Percentiles rank a stretch among this genome's conserved stretches.
These are phyloP conservation scores for Hypericum androsaemum DNA, from an alignment of 345 rosid species.

Conservation along the genomic window DNA sequence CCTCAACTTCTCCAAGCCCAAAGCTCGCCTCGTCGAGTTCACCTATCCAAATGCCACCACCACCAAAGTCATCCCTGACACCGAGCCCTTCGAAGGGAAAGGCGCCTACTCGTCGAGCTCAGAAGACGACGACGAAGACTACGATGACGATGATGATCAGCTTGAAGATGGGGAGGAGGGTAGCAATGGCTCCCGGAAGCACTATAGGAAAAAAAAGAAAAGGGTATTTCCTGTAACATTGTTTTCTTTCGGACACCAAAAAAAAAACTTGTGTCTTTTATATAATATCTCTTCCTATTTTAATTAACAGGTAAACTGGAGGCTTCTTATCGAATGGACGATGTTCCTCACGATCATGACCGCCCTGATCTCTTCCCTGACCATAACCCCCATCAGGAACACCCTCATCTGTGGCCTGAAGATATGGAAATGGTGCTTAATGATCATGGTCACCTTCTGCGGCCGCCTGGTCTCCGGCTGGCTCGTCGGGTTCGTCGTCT, in stretches of 20 bases:
- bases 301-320: neutral
- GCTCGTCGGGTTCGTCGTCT: conserved; percentile 22
- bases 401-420: conserved; percentile 16
- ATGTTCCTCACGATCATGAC: conserved; percentile 28
- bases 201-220: conserved; percentile 14
- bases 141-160: conserved; percentile 15
- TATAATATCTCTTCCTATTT: conserved; percentile 9
- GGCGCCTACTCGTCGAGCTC: conserved; percentile 3
- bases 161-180: conserved; percentile 6
- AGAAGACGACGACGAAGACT: conserved; percentile 20
- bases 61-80: conserved; percentile 7
- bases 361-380: conserved; percentile 29
- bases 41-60: conserved; percentile 10
- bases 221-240: neutral
- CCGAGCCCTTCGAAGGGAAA: conserved; percentile 1
- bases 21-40: conserved; percentile 35
- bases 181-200: neutral
- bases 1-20: conserved; percentile 38
- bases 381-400: conserved; percentile 14
- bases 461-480: conserved; percentile 32
- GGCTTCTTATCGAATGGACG: conserved; percentile 25
- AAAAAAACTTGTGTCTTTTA: too few relatives aligned
- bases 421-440: conserved; percentile 49
- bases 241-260: too few relatives aligned
- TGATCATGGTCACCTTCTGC: conserved; percentile 32